Percentiles rank a stretch among this genome's conserved stretches.
Evolutionary conservation across 371 early-diverging fungal species (phyloP).

Genomic region (Mucor sp.): DNA sequence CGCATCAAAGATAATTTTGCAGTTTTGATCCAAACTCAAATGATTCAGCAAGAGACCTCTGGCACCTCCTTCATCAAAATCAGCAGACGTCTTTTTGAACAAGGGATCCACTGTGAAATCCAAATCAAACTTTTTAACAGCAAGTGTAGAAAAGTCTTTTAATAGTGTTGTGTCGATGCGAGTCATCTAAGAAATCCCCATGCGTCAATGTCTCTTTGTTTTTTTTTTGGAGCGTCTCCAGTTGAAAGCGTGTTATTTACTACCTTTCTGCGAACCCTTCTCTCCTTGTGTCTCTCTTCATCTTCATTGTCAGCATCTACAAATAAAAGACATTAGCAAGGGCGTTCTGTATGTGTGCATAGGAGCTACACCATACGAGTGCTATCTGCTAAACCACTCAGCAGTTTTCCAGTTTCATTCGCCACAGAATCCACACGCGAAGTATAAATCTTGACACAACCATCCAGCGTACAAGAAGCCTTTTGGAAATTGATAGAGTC

Average conservation of each 20-base stretch:
- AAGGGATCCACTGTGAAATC: slow-evolving; percentile 96
- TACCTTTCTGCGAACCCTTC: slow-evolving; percentile 41
- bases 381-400: slow-evolving; percentile 84
- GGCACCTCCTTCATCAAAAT: slow-evolving; percentile 98
- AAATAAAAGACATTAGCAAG: too few relatives aligned
- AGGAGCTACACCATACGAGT: slow-evolving; percentile 50
- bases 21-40: slow-evolving; percentile 74
- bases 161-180: slow-evolving; percentile 74
- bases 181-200: too few relatives aligned
- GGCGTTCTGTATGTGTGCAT: too few relatives aligned
- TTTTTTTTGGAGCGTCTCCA: too few relatives aligned
- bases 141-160: slow-evolving; percentile 77
- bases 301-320: slow-evolving; percentile 48
- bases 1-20: slow-evolving; percentile 95
- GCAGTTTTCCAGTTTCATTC: slow-evolving; percentile 91
- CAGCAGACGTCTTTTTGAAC: slow-evolving; percentile 96
- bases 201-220: too few relatives aligned
- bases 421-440: slow-evolving; percentile 99
- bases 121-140: slow-evolving; percentile 86
- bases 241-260: too few relatives aligned
- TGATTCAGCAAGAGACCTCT: slow-evolving; percentile 91
- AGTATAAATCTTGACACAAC: slow-evolving; percentile 98
- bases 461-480: slow-evolving; percentile 99
- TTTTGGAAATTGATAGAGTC: slow-evolving; percentile 99
- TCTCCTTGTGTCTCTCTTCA: slow-evolving; percentile 55